A percentile compares a stretch with the other conserved stretches of the same genome.
Evolutionary conservation across 257 asterid species (phyloP).

Genomic region (Knoxia roxburghii): DNA sequence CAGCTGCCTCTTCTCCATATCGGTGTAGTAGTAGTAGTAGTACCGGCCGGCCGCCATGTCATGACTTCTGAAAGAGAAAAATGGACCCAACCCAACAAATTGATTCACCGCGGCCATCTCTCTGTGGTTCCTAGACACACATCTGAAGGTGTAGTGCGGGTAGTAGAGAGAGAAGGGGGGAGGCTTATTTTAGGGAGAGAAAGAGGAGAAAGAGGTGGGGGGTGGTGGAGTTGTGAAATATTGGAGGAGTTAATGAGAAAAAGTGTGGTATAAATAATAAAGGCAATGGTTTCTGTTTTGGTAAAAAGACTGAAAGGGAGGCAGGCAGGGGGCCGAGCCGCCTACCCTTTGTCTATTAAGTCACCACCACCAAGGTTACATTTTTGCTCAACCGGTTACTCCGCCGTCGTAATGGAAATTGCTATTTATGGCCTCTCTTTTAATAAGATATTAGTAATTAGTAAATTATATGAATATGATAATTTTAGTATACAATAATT

Average conservation of each 20-base stretch:
- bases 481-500: no score
- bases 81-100: constrained; percentile 18
- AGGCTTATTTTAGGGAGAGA: no score
- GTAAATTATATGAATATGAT: no score
- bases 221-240: background rate
- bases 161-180: constrained; percentile 13
- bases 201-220: background rate
- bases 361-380: no score
- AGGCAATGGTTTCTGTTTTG: background rate
- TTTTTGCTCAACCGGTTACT: no score
- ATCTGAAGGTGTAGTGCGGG: constrained; percentile 1
- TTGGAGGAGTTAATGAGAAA: background rate
- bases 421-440: no score
- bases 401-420: constrained; percentile 10
- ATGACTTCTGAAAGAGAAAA: constrained; percentile 26
- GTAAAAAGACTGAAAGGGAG: no score
- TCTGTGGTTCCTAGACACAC: constrained; percentile 5
- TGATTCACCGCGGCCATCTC: constrained; percentile 27
- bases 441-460: no score
- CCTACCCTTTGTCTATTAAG: background rate
- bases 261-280: constrained; percentile 5
- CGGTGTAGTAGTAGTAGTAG: constrained; percentile 34
- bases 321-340: no score
- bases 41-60: constrained; percentile 29
- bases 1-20: constrained; percentile 66